Evolutionary conservation across 208 protist genomes (phyloP).

Genomic region (Trypanosoma melophagium): DNA sequence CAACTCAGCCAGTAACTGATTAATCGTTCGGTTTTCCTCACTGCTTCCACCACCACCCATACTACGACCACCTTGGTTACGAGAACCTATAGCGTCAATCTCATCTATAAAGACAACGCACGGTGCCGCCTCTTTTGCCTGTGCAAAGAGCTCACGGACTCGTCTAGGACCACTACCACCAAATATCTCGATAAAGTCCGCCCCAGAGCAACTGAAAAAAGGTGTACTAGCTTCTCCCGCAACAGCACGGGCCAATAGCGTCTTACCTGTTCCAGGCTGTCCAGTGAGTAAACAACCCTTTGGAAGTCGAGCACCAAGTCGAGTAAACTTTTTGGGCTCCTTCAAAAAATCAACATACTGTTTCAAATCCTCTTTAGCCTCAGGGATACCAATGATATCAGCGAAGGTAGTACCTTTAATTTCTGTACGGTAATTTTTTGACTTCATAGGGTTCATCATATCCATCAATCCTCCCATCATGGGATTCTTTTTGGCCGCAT

Average conservation of each 20-base stretch:
- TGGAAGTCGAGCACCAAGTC: conserved; percentile 96
- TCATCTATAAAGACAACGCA: conserved; percentile 99
- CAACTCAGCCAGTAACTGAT: conserved; percentile 96
- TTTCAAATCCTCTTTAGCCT: conserved; percentile 97
- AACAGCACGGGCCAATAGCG: conserved; percentile 95
- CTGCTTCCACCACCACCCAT: conserved; percentile 88
- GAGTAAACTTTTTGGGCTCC: conserved; percentile 93
- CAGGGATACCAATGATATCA: conserved; percentile 97
- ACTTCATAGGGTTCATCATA: conserved; percentile 94
- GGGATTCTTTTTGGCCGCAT: conserved; percentile 38
- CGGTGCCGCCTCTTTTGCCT: conserved; percentile 93
- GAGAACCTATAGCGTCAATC: conserved; percentile 97
- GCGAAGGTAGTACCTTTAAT: conserved; percentile 89
- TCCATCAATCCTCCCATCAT: conserved; percentile 84
- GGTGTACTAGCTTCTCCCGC: conserved; percentile 94
- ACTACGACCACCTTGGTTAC: conserved; percentile 75
- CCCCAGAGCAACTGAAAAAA: conserved; percentile 95
- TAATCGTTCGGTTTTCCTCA: conserved; percentile 95
- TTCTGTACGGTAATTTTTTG: conserved; percentile 83
- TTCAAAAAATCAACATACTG: conserved; percentile 99
- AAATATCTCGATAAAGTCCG: conserved; percentile 98
- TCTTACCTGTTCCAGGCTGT: conserved; percentile 98
- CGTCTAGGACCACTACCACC: conserved; percentile 94
- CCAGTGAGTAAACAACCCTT: conserved; percentile 96
- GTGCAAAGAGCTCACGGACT: conserved; percentile 95